Conservation (phyloP, 164 flowering plant species). For the Platanus orientalis region DNA sequence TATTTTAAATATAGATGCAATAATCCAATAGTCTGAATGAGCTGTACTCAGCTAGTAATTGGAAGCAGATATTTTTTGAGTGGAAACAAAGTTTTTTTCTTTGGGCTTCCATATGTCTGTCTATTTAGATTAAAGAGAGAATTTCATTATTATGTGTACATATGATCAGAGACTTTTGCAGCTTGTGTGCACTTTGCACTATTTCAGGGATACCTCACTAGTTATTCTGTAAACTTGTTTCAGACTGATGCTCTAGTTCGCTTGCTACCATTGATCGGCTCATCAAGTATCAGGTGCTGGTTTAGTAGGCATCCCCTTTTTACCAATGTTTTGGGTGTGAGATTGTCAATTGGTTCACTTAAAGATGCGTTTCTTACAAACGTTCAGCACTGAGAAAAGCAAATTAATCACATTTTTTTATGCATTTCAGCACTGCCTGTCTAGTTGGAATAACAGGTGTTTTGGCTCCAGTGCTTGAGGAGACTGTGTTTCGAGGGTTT, state of each 20-base stretch:
- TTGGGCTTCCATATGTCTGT: neutral
- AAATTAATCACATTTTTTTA: constrained; percentile 4
- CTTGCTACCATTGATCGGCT: constrained; percentile 91
- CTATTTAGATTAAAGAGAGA: neutral
- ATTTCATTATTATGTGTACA: neutral
- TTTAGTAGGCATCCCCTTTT: constrained; percentile 2
- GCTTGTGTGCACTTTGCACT: neutral
- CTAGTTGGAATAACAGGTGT: constrained; percentile 84
- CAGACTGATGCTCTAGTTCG: constrained; percentile 91
- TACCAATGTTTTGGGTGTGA: neutral
- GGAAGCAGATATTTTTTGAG: neutral
- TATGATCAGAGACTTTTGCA: neutral
- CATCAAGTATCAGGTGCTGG: constrained; percentile 75
- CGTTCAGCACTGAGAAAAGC: neutral
- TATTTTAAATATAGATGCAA: neutral
- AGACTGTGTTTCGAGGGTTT: constrained; percentile 90
- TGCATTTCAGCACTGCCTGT: constrained; percentile 66
- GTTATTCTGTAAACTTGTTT: constrained; percentile 9
- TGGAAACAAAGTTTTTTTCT: neutral
- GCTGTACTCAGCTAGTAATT: neutral
- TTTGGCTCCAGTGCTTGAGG: constrained; percentile 91
- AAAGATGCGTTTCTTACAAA: neutral
- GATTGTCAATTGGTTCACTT: neutral
- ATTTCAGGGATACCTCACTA: neutral
- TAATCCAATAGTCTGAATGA: neutral